A percentile compares a stretch with the other conserved stretches of the same genome.
Conservation (phyloP, 2,329 filamentous ascomycete genomes). For the Aspergillus hortae region DNA sequence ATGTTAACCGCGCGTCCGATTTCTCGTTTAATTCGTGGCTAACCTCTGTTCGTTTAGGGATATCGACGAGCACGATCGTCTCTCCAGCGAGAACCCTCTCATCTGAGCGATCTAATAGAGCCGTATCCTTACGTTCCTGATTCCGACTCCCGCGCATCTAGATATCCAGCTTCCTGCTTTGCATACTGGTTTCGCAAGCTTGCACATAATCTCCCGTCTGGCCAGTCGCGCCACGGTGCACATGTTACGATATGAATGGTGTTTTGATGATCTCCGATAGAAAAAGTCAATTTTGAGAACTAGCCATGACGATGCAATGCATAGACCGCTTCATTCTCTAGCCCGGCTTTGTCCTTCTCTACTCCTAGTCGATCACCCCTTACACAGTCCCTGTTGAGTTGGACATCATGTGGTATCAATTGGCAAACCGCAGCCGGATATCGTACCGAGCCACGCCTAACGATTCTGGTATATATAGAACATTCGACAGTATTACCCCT, state of each 20-base stretch:
- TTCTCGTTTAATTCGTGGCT: slow-evolving; percentile 3
- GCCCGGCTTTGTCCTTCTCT: too few species aligned
- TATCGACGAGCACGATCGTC: slow-evolving; percentile 84
- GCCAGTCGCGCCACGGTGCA: slow-evolving; percentile 7
- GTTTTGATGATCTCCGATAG: slow-evolving; percentile 19
- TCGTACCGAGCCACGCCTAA: too few species aligned
- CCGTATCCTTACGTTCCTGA: not conserved
- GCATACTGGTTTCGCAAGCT: slow-evolving; percentile 10
- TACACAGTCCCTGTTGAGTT: too few species aligned
- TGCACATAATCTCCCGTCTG: slow-evolving; percentile 10
- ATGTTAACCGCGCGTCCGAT: slow-evolving; percentile 26
- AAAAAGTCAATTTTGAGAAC: slow-evolving; percentile 9
- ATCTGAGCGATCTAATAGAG: slow-evolving; percentile 17
- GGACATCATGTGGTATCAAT: too few species aligned
- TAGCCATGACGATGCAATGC: not conserved
- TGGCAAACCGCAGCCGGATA: too few species aligned
- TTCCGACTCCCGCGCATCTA: not conserved
- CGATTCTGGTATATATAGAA: too few species aligned
- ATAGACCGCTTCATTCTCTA: not conserved
- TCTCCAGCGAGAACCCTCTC: slow-evolving; percentile 52
- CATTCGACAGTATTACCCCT: too few species aligned
- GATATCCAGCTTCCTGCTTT: slow-evolving; percentile 1
- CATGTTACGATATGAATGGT: slow-evolving; percentile 16
- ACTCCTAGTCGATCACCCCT: too few species aligned
- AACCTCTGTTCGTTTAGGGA: slow-evolving; percentile 49